Evolutionary conservation across 257 asterid genomes (phyloP).

Genomic region (Coffea canephora): DNA sequence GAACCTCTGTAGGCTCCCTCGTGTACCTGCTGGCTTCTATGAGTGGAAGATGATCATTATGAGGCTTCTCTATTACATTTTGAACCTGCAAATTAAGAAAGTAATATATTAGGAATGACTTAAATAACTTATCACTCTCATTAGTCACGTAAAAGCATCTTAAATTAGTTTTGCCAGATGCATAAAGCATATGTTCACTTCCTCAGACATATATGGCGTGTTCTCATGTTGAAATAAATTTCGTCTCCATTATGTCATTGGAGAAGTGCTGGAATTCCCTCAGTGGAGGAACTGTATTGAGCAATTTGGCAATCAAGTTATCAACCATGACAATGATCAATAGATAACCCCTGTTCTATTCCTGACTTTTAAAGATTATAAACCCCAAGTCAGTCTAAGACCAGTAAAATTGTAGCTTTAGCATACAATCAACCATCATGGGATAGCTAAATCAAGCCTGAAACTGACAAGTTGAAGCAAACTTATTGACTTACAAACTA

Average conservation of each 20-base stretch:
- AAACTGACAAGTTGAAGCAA: not conserved
- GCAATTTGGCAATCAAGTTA: not conserved
- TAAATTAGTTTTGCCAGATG: not conserved
- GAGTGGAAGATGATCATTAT: slow-evolving; percentile 93
- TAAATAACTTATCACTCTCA: not conserved
- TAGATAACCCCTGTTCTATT: not conserved
- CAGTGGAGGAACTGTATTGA: not conserved
- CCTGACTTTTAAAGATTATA: not conserved
- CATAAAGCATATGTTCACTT: not conserved
- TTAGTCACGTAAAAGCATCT: slow-evolving; percentile 1
- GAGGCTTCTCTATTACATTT: slow-evolving; percentile 89
- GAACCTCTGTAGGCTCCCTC: not conserved
- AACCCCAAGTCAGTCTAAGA: not conserved
- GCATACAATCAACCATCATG: not conserved
- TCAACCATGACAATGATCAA: not conserved
- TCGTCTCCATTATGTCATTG: not conserved
- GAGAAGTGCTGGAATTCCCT: not conserved
- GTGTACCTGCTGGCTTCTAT: slow-evolving; percentile 96
- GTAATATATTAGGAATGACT: not conserved
- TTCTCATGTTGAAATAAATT: not conserved
- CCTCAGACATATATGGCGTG: not conserved
- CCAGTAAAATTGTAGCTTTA: not conserved
- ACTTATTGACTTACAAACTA: not conserved
- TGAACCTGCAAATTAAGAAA: slow-evolving; percentile 58
- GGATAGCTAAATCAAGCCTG: not conserved